Conservation (phyloP, 768 basidiomycete species). For the Lactifluus volemus region DNA sequence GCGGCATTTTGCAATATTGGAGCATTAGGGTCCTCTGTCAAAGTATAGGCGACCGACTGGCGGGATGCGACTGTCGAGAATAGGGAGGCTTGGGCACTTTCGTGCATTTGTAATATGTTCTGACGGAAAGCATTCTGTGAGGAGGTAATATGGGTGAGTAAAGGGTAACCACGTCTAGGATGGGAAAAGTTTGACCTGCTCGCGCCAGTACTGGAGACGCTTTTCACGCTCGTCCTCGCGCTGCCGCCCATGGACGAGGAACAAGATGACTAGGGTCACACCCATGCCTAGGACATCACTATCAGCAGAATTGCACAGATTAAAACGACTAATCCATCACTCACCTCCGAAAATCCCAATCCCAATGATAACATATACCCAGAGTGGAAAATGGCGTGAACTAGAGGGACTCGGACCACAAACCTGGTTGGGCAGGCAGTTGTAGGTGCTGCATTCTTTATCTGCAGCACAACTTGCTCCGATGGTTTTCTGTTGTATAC, state of each 20-base stretch:
- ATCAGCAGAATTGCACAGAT: background rate
- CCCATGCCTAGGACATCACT: constrained; percentile 50
- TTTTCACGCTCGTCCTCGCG: constrained; percentile 74
- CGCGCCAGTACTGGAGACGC: constrained; percentile 83
- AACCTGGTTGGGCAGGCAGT: constrained; percentile 52
- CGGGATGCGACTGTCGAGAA: constrained; percentile 41
- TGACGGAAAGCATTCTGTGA: constrained; percentile 68
- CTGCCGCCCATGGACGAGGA: constrained; percentile 60
- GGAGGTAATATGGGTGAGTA: background rate
- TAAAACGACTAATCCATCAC: background rate
- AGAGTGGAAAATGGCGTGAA: constrained; percentile 52
- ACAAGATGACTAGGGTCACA: constrained; percentile 59
- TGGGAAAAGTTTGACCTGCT: constrained; percentile 48
- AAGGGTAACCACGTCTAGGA: background rate
- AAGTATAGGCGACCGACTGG: constrained; percentile 38
- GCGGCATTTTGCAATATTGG: constrained; percentile 41
- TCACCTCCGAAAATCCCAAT: constrained; percentile 65
- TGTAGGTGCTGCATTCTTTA: constrained; percentile 65
- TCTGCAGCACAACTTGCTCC: constrained; percentile 54
- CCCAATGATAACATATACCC: constrained; percentile 66
- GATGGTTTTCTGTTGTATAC: constrained; percentile 48
- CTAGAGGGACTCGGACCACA: constrained; percentile 55
- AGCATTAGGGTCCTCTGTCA: constrained; percentile 46
- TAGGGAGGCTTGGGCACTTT: constrained; percentile 60
- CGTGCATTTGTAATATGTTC: constrained; percentile 72